Conservation (phyloP, 192 early-diverging fungal genomes). For the Lunasporangiospora selenospora region DNA sequence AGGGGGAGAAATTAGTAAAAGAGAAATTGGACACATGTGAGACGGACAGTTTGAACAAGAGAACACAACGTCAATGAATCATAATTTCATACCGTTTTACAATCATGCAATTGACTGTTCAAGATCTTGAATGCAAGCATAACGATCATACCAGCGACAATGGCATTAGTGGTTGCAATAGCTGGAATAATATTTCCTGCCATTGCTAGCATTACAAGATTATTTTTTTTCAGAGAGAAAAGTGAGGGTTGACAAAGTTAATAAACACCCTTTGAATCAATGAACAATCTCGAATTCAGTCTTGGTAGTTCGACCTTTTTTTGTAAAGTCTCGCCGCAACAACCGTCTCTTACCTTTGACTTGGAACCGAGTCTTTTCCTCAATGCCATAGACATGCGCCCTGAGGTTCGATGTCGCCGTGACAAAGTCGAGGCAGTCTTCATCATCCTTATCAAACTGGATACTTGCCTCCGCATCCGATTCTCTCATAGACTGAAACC, state of each 20-base stretch:
- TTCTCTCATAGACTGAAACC: slow-evolving; percentile 50
- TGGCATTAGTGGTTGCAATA: slow-evolving; percentile 98
- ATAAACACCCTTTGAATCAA: too few relatives aligned
- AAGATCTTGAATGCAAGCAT: slow-evolving; percentile 84
- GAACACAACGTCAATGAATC: neutral
- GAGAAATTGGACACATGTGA: neutral
- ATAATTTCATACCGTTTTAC: slow-evolving; percentile 58
- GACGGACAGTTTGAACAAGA: neutral
- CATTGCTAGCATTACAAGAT: too few relatives aligned
- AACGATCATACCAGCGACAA: slow-evolving; percentile 94
- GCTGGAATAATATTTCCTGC: slow-evolving; percentile 99
- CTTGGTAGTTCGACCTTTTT: neutral
- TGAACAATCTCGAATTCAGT: neutral
- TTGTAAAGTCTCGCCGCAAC: slow-evolving; percentile 21
- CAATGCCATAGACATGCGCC: slow-evolving; percentile 82
- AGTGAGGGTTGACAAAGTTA: too few relatives aligned
- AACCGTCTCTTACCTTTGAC: slow-evolving; percentile 87
- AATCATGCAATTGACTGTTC: slow-evolving; percentile 51
- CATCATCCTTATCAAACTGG: slow-evolving; percentile 97
- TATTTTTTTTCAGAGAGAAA: too few relatives aligned
- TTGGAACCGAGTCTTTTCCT: slow-evolving; percentile 79
- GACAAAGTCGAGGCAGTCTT: slow-evolving; percentile 91
- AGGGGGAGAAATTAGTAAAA: too few relatives aligned
- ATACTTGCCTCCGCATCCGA: slow-evolving; percentile 61
- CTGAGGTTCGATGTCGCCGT: slow-evolving; percentile 92